Base-by-base conservation (phyloP, 805 yeast species). In the Teunomyces tritomae region DNA sequence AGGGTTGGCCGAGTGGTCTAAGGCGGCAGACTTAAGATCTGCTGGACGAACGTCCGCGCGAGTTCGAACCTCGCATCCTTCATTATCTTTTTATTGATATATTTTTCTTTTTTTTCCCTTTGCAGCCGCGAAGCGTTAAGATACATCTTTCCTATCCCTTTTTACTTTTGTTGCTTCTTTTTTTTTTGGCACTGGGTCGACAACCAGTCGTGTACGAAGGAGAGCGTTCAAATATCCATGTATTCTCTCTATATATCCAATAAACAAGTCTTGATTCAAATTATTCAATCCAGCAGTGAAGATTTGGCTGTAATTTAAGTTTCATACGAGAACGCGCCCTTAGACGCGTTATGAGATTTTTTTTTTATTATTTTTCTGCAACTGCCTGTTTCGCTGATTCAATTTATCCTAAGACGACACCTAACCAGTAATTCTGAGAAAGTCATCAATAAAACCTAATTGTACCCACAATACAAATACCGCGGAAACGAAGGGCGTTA, bases 1-100 rank as follows among this genome's bases (percentile, higher is more conserved):
- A 68, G 72, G 74, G 74, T 65, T 68, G 74, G 74, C 74, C 74
- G 74, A 69, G 74, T 68, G 73, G 74, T 68, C 73, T 67, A 68
- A 68, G 74, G 74, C 74, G 74, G 73, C 66, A 63, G 74, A 69
- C 74, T 69, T 69, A 69, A 69, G 74, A 67, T 69, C 73, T 63
- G 66, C 63, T 68, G 74, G 73, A 67, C 71, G 55, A 20, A 52
- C 66, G 71, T 67, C 74, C 74, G 74, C 74, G 74, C 73, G 74
- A 67, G 74, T 68, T 68, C 74, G 74, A 68, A 68, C 71, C 73
- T 67, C 73, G 73, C 73, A 65, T 62, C 73, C 73, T 68, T 68
- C 73, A 68, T 53, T 62, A 60, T 57, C 20, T 17, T 51, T 58
- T 16, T 16, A 16, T 59, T 11, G 28, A 16, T 34, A 14, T 34